These are phyloP conservation scores for Aureobasidium mangrovei DNA, from an alignment of 2,329 filamentous ascomycete genomes.

Conservation along the genomic window DNA sequence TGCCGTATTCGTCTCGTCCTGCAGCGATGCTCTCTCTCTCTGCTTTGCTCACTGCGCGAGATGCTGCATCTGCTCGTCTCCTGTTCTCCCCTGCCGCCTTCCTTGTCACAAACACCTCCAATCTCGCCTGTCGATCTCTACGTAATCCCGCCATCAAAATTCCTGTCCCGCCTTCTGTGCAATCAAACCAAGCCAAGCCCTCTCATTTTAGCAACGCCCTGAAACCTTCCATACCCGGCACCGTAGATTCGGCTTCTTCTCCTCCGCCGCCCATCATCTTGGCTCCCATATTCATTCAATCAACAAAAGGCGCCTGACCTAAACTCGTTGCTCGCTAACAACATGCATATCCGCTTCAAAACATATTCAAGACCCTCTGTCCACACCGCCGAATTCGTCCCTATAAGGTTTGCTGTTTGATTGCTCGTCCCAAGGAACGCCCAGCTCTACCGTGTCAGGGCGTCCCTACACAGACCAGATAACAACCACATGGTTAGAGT, in stretches of 20 bases:
- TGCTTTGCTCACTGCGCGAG: not conserved
- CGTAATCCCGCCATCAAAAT: not conserved
- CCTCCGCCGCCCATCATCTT: not conserved
- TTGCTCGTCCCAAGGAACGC: conserved; percentile 1
- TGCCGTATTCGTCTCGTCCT: not conserved
- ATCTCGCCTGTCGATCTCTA: not conserved
- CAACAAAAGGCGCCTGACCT: not conserved
- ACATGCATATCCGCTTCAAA: not conserved
- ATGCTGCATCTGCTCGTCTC: not conserved
- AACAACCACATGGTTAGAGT: not conserved
- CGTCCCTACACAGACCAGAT: not conserved
- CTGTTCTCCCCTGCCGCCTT: not conserved
- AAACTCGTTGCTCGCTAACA: not conserved
- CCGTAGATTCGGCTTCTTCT: conserved; percentile 4
- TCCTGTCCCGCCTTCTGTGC: not conserved
- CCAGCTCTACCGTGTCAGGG: not conserved
- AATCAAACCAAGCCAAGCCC: conserved; percentile 12
- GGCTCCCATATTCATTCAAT: not conserved
- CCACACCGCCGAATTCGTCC: not conserved
- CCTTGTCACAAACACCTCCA: not conserved
- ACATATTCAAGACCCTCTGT: not conserved
- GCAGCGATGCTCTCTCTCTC: not conserved
- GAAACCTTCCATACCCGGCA: conserved; percentile 5
- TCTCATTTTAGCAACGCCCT: conserved; percentile 6
- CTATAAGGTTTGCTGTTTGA: not conserved